phyloP scores from a whole-genome alignment of 371 early-diverging fungal species.

The Sporodiniella umbellata region DNA sequence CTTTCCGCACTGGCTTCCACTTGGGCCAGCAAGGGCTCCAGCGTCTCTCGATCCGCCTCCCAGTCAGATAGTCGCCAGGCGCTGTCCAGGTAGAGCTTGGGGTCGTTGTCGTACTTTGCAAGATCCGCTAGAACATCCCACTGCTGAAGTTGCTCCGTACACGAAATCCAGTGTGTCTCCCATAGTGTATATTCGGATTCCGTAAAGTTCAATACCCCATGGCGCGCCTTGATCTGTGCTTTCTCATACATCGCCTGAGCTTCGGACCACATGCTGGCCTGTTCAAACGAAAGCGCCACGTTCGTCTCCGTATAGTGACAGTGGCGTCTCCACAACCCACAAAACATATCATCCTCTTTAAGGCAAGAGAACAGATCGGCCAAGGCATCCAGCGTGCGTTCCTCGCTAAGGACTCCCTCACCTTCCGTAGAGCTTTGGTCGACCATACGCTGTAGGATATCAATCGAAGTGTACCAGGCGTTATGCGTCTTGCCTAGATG shows the following conservation, averaged over 20 bases:
- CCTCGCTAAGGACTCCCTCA: constrained; percentile 83
- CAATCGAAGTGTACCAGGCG: constrained; percentile 88
- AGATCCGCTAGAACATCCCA: constrained; percentile 98
- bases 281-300: constrained; percentile 94
- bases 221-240: constrained; percentile 91
- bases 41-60: constrained; percentile 72
- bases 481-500: constrained; percentile 88
- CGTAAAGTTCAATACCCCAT: constrained; percentile 85
- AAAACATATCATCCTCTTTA: constrained; percentile 88
- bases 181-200: constrained; percentile 97
- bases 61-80: constrained; percentile 93
- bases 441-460: constrained; percentile 63
- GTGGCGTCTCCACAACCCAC: constrained; percentile 91
- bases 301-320: constrained; percentile 94
- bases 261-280: constrained; percentile 90
- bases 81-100: constrained; percentile 82
- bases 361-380: constrained; percentile 78
- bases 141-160: constrained; percentile 93
- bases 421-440: constrained; percentile 45
- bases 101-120: constrained; percentile 85
- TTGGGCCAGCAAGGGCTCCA: constrained; percentile 61
- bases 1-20: constrained; percentile 67
- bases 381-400: constrained; percentile 86
- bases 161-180: constrained; percentile 97
- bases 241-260: constrained; percentile 93